Evolutionary conservation across 2,329 filamentous ascomycete species (phyloP).

Genomic region (Bertia moriformis): DNA sequence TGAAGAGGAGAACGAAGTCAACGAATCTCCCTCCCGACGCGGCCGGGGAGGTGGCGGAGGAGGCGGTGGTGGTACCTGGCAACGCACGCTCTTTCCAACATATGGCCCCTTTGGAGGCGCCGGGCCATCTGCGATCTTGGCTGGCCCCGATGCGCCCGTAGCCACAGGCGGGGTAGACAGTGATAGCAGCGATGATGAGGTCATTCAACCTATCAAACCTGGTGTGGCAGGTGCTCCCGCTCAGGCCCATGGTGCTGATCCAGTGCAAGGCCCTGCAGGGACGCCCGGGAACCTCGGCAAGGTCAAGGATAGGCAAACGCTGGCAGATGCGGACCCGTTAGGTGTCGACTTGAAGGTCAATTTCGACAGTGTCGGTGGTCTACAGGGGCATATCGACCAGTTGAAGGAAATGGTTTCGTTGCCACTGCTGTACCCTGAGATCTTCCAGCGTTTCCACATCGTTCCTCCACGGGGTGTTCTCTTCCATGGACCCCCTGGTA

Average conservation of each 20-base stretch:
- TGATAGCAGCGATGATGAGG: conserved; percentile 93
- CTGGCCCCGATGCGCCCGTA: conserved; percentile 59
- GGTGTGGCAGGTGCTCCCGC: conserved; percentile 20
- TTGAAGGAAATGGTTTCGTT: conserved; percentile 97
- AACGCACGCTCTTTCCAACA: conserved; percentile 74
- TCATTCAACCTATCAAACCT: conserved; percentile 12
- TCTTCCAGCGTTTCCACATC: conserved; percentile 81
- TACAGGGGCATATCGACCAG: conserved; percentile 88
- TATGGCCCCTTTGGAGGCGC: conserved; percentile 87
- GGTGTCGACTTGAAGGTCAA: conserved; percentile 86
- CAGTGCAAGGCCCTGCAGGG: conserved; percentile 22
- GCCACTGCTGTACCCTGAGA: conserved; percentile 83
- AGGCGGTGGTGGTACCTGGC: conserved; percentile 47
- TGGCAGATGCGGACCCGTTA: conserved; percentile 86
- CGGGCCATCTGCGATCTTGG: conserved; percentile 35
- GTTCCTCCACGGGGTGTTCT: conserved; percentile 88
- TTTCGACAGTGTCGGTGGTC: conserved; percentile 83
- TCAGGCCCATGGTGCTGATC: conserved; percentile 18
- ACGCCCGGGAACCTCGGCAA: conserved; percentile 73
- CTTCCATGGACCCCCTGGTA: conserved; percentile 93
- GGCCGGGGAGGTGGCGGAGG: conserved; percentile 51
- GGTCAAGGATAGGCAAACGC: conserved; percentile 78
- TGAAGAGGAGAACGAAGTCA: conserved; percentile 50
- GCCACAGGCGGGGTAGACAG: conserved; percentile 73
- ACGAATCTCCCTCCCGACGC: conserved; percentile 55